A percentile compares a stretch with the other conserved stretches of the same genome.
phyloP scores from a whole-genome alignment of 2,329 filamentous ascomycete species.

The Colletotrichum liriopes region DNA sequence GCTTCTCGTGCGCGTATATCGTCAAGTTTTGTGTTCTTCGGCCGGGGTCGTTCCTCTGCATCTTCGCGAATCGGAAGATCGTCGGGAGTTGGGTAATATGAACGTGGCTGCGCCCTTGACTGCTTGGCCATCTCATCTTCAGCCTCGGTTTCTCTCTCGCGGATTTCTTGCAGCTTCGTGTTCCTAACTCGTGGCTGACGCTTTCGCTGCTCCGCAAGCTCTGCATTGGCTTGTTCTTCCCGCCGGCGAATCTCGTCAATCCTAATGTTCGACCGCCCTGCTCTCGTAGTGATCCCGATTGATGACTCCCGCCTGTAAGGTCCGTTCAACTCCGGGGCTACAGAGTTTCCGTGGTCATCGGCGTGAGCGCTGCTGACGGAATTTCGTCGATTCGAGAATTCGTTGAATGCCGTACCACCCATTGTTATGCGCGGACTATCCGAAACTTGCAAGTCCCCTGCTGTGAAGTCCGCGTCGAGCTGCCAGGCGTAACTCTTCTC shows the following conservation, averaged over 20 bases:
- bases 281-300: background rate
- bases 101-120: conserved; percentile 8
- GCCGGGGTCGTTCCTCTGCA: conserved; percentile 40
- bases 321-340: conserved; percentile 40
- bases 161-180: conserved; percentile 62
- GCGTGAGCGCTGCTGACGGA: conserved; percentile 46
- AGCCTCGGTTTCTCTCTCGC: conserved; percentile 57
- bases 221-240: conserved; percentile 54
- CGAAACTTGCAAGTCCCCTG: conserved; percentile 68
- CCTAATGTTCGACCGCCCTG: conserved; percentile 57
- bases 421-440: conserved; percentile 68
- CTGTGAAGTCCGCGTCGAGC: conserved; percentile 72
- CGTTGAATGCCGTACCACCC: conserved; percentile 53
- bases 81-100: conserved; percentile 50
- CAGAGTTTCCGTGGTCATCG: conserved; percentile 7
- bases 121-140: conserved; percentile 38
- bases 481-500: conserved; percentile 71
- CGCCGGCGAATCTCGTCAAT: conserved; percentile 65
- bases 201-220: conserved; percentile 26
- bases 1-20: conserved; percentile 63
- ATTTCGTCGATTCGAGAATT: conserved; percentile 45
- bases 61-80: conserved; percentile 55
- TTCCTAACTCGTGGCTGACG: conserved; percentile 51
- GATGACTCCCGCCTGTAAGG: conserved; percentile 4
- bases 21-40: conserved; percentile 63